Conservation (phyloP, 305 asterid genomes). For the Fraxinus baroniana region DNA sequence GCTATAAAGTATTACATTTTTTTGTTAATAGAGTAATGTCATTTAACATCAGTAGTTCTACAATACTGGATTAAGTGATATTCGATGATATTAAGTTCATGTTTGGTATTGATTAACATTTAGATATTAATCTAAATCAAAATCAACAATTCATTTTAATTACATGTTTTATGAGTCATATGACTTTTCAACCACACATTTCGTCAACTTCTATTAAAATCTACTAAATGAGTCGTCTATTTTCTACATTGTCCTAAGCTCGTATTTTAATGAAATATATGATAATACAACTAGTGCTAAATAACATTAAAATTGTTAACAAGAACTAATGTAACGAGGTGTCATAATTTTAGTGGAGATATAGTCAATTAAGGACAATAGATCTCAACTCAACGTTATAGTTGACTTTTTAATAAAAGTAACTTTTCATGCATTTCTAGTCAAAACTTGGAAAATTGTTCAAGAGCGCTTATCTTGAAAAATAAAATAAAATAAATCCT, state of each 20-base stretch:
- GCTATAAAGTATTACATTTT: not conserved
- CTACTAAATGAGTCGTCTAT: not conserved
- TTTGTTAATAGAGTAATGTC: not conserved
- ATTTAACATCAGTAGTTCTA: not conserved
- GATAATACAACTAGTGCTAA: not conserved
- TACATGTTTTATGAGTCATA: too few relatives aligned
- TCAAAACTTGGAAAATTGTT: not conserved
- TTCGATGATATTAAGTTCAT: too few relatives aligned
- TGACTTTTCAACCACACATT: too few relatives aligned
- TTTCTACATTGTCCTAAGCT: not conserved
- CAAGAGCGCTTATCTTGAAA: not conserved
- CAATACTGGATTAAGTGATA: not conserved
- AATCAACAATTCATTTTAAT: too few relatives aligned
- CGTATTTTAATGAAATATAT: not conserved
- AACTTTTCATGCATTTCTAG: not conserved
- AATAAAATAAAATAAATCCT: not conserved
- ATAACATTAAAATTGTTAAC: not conserved
- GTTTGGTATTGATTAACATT: not conserved
- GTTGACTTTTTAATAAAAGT: not conserved
- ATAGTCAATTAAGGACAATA: not conserved
- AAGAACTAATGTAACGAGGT: not conserved
- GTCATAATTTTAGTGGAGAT: not conserved
- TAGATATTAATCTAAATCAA: too few relatives aligned
- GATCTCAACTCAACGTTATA: not conserved
- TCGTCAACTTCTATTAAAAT: too few relatives aligned